Evolutionary conservation across 1,139 yeast species (phyloP).

Genomic region (Debaryomyces coudertii): DNA sequence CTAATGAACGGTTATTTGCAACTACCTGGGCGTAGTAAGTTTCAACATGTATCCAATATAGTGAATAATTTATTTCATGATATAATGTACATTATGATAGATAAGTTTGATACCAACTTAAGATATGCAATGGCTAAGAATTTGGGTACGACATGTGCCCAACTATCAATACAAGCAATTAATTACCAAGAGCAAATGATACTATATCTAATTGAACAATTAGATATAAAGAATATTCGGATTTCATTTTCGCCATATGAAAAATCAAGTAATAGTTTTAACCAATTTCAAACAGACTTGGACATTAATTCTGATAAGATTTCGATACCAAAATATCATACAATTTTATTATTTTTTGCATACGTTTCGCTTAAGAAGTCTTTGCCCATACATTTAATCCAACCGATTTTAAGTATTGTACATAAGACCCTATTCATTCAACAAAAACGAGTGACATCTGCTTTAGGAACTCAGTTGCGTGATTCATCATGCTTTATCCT

Average conservation of each 20-base stretch:
- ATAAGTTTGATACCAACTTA: constrained; percentile 33
- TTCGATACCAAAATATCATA: constrained; percentile 37
- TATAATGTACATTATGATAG: constrained; percentile 28
- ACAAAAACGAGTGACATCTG: constrained; percentile 50
- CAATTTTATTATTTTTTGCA: constrained; percentile 40
- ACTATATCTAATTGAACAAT: constrained; percentile 28
- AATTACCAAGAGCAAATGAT: constrained; percentile 43
- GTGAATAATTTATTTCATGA: constrained; percentile 35
- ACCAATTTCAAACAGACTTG: constrained; percentile 13
- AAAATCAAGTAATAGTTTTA: not conserved
- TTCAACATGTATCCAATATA: constrained; percentile 23
- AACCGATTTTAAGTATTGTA: constrained; percentile 32
- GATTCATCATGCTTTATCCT: constrained; percentile 82
- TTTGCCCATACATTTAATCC: constrained; percentile 30
- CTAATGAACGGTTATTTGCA: constrained; percentile 25
- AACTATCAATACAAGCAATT: constrained; percentile 26
- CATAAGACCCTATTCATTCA: constrained; percentile 56
- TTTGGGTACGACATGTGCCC: constrained; percentile 27
- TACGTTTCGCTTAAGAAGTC: constrained; percentile 33
- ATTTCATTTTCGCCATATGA: constrained; percentile 9
- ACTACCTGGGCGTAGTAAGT: constrained; percentile 16
- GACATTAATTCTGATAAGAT: constrained; percentile 24
- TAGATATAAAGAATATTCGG: constrained; percentile 20
- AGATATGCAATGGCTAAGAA: constrained; percentile 45
- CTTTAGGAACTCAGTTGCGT: constrained; percentile 69